These are phyloP conservation scores for Arabis alpina DNA, from an alignment of 345 rosid genomes.

Conservation along the genomic window DNA sequence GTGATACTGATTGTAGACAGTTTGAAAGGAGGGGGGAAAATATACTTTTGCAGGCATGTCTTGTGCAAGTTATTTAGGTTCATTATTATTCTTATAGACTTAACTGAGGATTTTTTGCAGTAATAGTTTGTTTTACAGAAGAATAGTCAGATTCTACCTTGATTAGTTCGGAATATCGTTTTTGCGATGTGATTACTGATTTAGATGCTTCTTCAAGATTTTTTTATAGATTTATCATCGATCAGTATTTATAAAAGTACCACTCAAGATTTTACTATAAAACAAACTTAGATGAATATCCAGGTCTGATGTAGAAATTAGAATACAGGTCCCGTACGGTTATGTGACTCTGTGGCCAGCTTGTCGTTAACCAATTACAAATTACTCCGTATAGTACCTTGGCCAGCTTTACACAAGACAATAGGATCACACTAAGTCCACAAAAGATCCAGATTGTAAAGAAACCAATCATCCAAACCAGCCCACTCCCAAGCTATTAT, in stretches of 20 bases:
- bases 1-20: not conserved
- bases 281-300: not conserved
- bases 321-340: conserved; percentile 3
- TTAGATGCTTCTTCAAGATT: not conserved
- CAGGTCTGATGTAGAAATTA: not conserved
- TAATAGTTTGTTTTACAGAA: not conserved
- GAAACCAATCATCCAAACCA: no score
- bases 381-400: no score
- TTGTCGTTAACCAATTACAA: not conserved
- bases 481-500: no score
- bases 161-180: not conserved
- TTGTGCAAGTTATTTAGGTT: conserved; percentile 18
- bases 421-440: no score
- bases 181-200: not conserved
- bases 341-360: conserved; percentile 5
- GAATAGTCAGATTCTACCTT: not conserved
- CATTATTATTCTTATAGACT: not conserved
- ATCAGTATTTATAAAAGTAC: not conserved
- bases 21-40: not conserved
- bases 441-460: no score
- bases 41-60: not conserved
- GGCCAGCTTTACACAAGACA: no score
- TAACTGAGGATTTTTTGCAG: conserved; percentile 2
- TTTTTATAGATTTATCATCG: not conserved
- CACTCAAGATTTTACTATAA: not conserved